A percentile compares a stretch with the other conserved stretches of the same genome.
phyloP scores from a whole-genome alignment of 495 filamentous ascomycete species.

The Daldinia childiae region DNA sequence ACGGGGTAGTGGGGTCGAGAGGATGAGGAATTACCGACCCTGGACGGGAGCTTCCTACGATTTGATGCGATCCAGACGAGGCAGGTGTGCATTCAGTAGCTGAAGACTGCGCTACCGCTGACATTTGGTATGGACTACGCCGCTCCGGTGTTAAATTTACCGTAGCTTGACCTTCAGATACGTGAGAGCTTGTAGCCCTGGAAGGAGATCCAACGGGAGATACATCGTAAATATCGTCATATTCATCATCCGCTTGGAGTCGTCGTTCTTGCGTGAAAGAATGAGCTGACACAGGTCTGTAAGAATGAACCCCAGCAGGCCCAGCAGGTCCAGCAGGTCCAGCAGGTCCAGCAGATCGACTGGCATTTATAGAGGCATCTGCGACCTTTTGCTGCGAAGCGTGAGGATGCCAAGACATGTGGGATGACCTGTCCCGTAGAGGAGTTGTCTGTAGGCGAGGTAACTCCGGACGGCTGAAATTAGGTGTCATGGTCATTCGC shows the following conservation, averaged over 20 bases:
- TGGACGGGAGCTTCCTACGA: conserved; percentile 20
- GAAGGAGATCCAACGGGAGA: conserved; percentile 62
- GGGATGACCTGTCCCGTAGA: conserved; percentile 17
- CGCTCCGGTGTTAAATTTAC: conserved; percentile 34
- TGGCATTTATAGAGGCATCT: conserved; percentile 15
- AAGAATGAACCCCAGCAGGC: conserved; percentile 27
- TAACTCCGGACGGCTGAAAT: conserved; percentile 40
- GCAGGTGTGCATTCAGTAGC: conserved; percentile 35
- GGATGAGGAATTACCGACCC: conserved; percentile 35
- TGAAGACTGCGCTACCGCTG: conserved; percentile 24
- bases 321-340: conserved; percentile 21
- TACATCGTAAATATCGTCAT: conserved; percentile 63
- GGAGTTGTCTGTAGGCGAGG: conserved; percentile 42
- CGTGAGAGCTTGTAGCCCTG: conserved; percentile 30
- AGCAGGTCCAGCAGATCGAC: conserved; percentile 26
- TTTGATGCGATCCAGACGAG: conserved; percentile 33
- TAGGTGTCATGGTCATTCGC: conserved; percentile 1
- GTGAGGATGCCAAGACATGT: conserved; percentile 33
- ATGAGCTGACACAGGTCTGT: conserved; percentile 35
- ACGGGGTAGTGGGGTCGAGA: conserved; percentile 42
- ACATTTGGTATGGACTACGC: conserved; percentile 43
- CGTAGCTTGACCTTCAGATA: conserved; percentile 11
- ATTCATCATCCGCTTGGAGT: conserved; percentile 16
- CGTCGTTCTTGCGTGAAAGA: conserved; percentile 33
- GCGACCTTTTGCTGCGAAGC: conserved; percentile 12